Conservation (phyloP, 148 eudicot genomes). For the Pouteria glomerata region DNA sequence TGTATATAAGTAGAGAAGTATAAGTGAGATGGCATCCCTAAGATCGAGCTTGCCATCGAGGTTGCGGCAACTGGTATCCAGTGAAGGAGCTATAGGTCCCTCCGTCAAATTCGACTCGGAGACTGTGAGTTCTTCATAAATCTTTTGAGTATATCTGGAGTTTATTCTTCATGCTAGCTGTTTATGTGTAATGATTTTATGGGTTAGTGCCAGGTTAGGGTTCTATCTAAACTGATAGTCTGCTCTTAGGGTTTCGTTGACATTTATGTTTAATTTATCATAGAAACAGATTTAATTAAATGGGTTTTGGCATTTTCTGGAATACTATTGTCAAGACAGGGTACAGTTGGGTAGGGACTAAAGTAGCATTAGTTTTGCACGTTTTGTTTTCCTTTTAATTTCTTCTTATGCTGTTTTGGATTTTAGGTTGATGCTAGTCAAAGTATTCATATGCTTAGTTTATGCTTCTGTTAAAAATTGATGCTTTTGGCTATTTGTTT, state of each 20-base stretch:
- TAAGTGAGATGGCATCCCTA: slow-evolving; percentile 51
- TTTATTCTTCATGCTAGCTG: no score
- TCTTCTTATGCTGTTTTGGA: no score
- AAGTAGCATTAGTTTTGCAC: background rate
- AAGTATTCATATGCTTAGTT: no score
- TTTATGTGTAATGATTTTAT: background rate
- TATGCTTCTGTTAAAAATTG: no score
- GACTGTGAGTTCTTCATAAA: slow-evolving; percentile 45
- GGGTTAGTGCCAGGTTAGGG: background rate
- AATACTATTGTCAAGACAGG: background rate
- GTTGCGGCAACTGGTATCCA: slow-evolving; percentile 76
- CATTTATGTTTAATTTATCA: background rate
- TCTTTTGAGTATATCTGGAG: background rate
- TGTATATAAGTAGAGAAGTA: slow-evolving; percentile 23
- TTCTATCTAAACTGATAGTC: background rate
- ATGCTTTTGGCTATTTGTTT: no score
- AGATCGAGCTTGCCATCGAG: slow-evolving; percentile 94
- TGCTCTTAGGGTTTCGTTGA: background rate
- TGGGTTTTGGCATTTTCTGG: background rate
- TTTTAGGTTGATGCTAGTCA: no score
- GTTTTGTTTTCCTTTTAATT: no score
- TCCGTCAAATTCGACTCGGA: slow-evolving; percentile 80
- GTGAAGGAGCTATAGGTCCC: slow-evolving; percentile 80
- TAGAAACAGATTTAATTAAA: background rate
- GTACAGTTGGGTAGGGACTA: no score